These are phyloP conservation scores for Metschnikowia bowlesiae DNA, from an alignment of 805 yeast species.

Conservation along the genomic window DNA sequence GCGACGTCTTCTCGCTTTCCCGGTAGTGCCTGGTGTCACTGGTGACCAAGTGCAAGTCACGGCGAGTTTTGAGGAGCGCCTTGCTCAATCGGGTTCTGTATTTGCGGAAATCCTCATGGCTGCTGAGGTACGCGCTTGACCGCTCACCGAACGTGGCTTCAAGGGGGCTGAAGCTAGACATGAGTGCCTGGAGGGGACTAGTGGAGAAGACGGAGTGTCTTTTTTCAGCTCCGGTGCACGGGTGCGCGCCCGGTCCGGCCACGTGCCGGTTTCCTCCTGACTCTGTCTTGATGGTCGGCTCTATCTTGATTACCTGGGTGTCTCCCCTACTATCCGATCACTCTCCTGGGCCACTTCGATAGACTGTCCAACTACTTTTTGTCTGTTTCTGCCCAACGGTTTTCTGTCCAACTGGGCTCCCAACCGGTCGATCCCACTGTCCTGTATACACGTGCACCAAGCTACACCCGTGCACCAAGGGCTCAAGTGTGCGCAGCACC, in stretches of 20 bases:
- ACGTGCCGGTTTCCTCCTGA: no score
- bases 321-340: no score
- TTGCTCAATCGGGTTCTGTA: slow-evolving; percentile 62
- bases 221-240: slow-evolving; percentile 5
- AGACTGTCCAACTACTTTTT: no score
- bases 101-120: slow-evolving; percentile 64
- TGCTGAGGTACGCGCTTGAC: slow-evolving; percentile 55
- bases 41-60: slow-evolving; percentile 56
- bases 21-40: slow-evolving; percentile 63
- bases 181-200: not conserved
- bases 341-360: no score
- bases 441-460: no score
- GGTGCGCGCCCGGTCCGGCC: not conserved
- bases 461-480: not conserved
- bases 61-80: slow-evolving; percentile 60
- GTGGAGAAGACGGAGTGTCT: not conserved
- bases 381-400: no score
- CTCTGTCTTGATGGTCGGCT: no score
- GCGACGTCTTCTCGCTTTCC: slow-evolving; percentile 43
- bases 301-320: no score
- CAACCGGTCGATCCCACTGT: no score
- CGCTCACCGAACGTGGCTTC: slow-evolving; percentile 50
- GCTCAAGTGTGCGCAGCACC: no score
- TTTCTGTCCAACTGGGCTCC: no score
- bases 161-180: slow-evolving; percentile 13